A percentile compares a stretch with the other conserved stretches of the same genome.
phyloP scores from a whole-genome alignment of 1,284 basidiomycete species.

The Fomes fomentarius region DNA sequence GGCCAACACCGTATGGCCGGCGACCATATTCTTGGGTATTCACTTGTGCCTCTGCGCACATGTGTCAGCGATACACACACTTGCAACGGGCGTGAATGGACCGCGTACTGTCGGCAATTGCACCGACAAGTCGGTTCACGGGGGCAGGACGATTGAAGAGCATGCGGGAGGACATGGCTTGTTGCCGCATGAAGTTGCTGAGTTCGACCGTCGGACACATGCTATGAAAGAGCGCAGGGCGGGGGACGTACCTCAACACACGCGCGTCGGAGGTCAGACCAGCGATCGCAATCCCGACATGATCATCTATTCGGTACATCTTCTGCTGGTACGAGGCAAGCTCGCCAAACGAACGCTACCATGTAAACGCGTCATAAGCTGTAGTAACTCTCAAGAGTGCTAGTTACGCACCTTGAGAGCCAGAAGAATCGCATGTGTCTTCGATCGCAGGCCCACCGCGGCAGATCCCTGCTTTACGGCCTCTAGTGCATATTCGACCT shows the following conservation, averaged over 20 bases:
- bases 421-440: conserved; percentile 93
- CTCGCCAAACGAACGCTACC: conserved; percentile 96
- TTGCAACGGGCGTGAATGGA: neutral
- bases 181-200: conserved; percentile 99
- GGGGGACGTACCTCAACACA: conserved; percentile 78
- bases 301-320: conserved; percentile 99
- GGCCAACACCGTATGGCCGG: conserved; percentile 97
- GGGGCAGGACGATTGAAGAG: conserved; percentile 94
- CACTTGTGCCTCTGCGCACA: conserved; percentile 85
- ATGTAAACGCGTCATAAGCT: neutral
- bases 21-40: conserved; percentile 99
- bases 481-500: conserved; percentile 99
- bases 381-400: too few relatives aligned
- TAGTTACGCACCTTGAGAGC: conserved; percentile 42
- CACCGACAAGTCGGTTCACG: conserved; percentile 89
- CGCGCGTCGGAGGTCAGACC: conserved; percentile 98
- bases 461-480: conserved; percentile 99
- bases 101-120: conserved; percentile 91
- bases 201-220: neutral
- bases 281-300: conserved; percentile 98
- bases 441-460: conserved; percentile 93
- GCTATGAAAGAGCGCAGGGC: neutral
- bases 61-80: neutral
- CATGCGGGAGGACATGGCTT: conserved; percentile 96
- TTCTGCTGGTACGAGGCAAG: conserved; percentile 99